Evolutionary conservation across 345 rosid genomes (phyloP).

Genomic region (Euphorbia peplus): DNA sequence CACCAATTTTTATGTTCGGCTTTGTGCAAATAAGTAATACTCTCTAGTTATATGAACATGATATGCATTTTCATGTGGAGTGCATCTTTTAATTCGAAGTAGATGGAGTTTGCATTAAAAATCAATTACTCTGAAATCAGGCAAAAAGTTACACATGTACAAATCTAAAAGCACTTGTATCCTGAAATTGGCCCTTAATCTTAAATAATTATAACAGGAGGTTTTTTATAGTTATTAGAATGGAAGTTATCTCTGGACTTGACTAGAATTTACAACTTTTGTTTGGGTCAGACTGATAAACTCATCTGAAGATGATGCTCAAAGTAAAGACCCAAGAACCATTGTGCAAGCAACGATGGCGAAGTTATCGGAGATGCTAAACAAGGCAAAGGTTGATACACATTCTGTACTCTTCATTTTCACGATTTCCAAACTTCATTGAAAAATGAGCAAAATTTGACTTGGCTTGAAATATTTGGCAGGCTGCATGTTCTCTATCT

Average conservation of each 20-base stretch:
- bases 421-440: not conserved
- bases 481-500: constrained; percentile 66
- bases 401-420: not conserved
- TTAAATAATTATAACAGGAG: not conserved
- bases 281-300: constrained; percentile 47
- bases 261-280: not conserved
- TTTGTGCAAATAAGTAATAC: not conserved
- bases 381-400: constrained; percentile 72
- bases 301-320: constrained; percentile 48
- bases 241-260: not conserved
- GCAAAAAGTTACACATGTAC: not conserved
- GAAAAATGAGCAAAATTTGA: not conserved
- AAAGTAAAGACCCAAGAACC: constrained; percentile 61
- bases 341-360: constrained; percentile 47
- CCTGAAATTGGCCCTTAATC: not conserved
- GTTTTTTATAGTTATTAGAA: not conserved
- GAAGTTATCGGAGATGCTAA: constrained; percentile 51
- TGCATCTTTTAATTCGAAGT: not conserved
- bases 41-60: not conserved
- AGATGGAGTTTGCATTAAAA: not conserved
- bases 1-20: not conserved
- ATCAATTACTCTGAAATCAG: not conserved
- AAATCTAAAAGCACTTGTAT: not conserved
- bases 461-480: constrained; percentile 25
- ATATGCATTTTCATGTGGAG: not conserved